Base-by-base conservation (phyloP, 306 rosid genomes). In the Pyrus betulifolia region DNA sequence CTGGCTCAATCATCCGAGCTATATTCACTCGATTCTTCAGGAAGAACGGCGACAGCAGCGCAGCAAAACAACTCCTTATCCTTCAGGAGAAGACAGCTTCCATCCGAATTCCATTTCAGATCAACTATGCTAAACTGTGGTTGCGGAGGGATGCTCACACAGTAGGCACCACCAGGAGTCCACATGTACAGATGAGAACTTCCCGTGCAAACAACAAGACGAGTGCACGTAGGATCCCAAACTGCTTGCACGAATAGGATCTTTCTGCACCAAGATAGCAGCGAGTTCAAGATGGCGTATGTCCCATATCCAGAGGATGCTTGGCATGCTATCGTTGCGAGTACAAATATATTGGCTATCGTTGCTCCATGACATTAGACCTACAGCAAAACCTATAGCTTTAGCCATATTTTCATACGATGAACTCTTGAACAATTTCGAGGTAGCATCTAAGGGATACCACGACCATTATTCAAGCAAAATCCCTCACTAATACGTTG, bases 1-100 rank as follows among this genome's bases (percentile, higher is more conserved):
- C 65, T 44, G 54, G 46, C 69, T 82, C 74, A 82, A 62, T 90
- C 97, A 70, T 95, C 98, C 8, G 98, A 95, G 82, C 93, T 89
- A 74, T 88, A 95, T 63, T 92, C 98, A 65, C 93, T 88, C 44
- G 96, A 92, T 74, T 94, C 98, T 74, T 94, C 98, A 30, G 85
- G 88, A 75, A 88, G 82, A 31, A 82, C 68, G 52, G 97, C 91
- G 18, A 86, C 84, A 28, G 92, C 92, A 69, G 92, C 97, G 42
- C 98, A 95, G 76, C 98, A 95, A 76, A 92, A 95, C 13, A 92
- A 84, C 66, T 95, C 98, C 77, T 92, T 95, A 80, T 95, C 97
- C 89, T 92, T 95, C 3, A 95, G 92, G 80, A 95, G 85, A 61
- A 95, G 86, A 78, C 98, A 92, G 83, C 98, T 90, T 42, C 98